A percentile compares a stretch with the other conserved stretches of the same genome.
Conservation (phyloP, 176 grass and related monocot species). For the maize (Zea mays) region DNA sequence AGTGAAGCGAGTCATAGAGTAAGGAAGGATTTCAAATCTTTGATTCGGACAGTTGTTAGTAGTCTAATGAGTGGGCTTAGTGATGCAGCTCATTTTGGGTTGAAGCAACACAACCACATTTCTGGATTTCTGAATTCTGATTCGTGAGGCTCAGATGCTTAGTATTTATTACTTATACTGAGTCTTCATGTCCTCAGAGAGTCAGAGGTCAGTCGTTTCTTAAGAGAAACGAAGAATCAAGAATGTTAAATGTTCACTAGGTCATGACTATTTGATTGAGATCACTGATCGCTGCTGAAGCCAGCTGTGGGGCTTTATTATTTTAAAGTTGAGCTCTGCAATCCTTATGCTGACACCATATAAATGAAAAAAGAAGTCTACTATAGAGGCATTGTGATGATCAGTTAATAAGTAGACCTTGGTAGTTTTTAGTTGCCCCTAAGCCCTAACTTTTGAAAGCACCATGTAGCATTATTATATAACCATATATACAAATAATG, state of each 20-base stretch:
- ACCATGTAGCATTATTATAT: background rate
- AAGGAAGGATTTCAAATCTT: background rate
- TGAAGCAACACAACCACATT: background rate
- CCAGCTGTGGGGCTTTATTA: background rate
- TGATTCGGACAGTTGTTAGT: background rate
- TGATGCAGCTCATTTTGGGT: background rate
- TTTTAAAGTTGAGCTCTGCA: background rate
- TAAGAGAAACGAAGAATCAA: background rate
- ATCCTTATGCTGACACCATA: background rate
- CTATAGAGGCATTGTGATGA: too few species aligned
- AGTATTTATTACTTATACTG: background rate
- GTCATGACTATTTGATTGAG: background rate
- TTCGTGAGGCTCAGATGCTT: background rate
- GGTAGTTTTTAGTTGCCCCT: too few species aligned
- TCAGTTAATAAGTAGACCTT: too few species aligned
- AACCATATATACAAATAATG: background rate
- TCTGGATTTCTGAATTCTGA: background rate
- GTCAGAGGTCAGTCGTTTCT: background rate
- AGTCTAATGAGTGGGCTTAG: background rate
- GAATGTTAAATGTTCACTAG: too few species aligned
- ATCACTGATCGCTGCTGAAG: background rate
- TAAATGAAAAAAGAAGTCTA: too few species aligned
- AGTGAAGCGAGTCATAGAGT: background rate
- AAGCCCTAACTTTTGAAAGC: background rate
- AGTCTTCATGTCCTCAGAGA: background rate